Evolutionary conservation across 139 green algal species (phyloP).

Genomic region (Limnomonas spitsbergensis): DNA sequence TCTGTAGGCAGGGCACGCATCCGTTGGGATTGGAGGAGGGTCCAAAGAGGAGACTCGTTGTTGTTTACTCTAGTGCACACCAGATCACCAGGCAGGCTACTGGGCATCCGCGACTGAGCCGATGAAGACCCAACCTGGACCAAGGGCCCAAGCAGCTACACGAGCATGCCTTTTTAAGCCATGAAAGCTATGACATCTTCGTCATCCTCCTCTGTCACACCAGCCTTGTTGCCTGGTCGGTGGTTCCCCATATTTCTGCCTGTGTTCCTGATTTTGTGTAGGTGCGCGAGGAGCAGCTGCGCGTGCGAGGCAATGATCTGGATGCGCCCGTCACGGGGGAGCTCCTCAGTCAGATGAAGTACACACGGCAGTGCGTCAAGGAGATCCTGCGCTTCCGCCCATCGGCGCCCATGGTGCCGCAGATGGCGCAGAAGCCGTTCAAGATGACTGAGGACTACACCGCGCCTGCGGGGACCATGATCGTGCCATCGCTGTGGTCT

Average conservation of each 20-base stretch:
- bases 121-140: too few species aligned
- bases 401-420: constrained; percentile 80
- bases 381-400: constrained; percentile 78
- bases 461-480: constrained; percentile 68
- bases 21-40: too few species aligned
- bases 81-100: too few species aligned
- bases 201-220: too few species aligned
- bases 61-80: too few species aligned
- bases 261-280: constrained; percentile 2
- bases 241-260: too few species aligned
- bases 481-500: constrained; percentile 69
- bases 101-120: too few species aligned
- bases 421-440: constrained; percentile 70
- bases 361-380: constrained; percentile 66
- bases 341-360: constrained; percentile 68
- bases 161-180: too few species aligned
- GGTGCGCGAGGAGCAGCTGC: constrained; percentile 45
- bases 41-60: too few species aligned
- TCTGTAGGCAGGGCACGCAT: constrained; percentile 34
- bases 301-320: constrained; percentile 49
- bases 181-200: too few species aligned
- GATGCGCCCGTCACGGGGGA: constrained; percentile 60
- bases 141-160: too few species aligned
- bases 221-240: too few species aligned
- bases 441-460: constrained; percentile 67